A percentile compares a stretch with the other conserved stretches of the same genome.
Conservation (phyloP, 306 rosid species). For the Hippophae gyantsensis region DNA sequence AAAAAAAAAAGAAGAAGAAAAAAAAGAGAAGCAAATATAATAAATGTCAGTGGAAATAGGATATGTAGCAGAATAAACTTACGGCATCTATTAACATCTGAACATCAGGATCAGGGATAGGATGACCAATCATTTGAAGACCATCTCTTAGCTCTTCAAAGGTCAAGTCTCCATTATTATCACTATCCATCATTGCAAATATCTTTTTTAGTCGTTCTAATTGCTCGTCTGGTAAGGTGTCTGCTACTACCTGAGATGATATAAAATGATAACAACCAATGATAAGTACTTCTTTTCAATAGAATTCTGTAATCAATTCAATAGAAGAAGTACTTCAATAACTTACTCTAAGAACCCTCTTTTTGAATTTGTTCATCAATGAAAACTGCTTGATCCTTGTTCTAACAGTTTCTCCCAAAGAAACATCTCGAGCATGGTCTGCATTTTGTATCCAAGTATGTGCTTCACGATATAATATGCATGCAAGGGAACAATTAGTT, state of each 20-base stretch:
- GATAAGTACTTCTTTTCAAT: too few species aligned
- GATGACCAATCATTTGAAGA: conserved; percentile 52
- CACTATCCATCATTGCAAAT: conserved; percentile 80
- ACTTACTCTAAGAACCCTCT: conserved; percentile 86
- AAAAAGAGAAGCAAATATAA: too few species aligned
- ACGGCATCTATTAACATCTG: conserved; percentile 76
- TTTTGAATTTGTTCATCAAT: conserved; percentile 86
- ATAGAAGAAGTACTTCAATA: not conserved
- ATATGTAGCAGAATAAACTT: conserved; percentile 21
- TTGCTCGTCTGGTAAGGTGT: conserved; percentile 71
- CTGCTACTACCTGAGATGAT: conserved; percentile 69
- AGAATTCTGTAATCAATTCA: not conserved
- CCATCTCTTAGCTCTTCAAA: conserved; percentile 87
- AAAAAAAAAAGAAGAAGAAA: too few species aligned
- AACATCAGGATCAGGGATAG: conserved; percentile 65
- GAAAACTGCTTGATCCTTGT: conserved; percentile 82
- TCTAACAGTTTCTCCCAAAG: conserved; percentile 74
- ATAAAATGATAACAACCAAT: not conserved
- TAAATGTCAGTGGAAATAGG: too few species aligned
- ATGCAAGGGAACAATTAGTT: conserved; percentile 19
- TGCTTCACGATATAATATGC: conserved; percentile 28
- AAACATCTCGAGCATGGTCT: conserved; percentile 43
- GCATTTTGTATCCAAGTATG: conserved; percentile 70
- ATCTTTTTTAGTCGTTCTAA: conserved; percentile 45
- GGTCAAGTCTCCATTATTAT: conserved; percentile 61